Conservation (phyloP, 768 basidiomycete species). For the Pilatotrama ljubarskyi region DNA sequence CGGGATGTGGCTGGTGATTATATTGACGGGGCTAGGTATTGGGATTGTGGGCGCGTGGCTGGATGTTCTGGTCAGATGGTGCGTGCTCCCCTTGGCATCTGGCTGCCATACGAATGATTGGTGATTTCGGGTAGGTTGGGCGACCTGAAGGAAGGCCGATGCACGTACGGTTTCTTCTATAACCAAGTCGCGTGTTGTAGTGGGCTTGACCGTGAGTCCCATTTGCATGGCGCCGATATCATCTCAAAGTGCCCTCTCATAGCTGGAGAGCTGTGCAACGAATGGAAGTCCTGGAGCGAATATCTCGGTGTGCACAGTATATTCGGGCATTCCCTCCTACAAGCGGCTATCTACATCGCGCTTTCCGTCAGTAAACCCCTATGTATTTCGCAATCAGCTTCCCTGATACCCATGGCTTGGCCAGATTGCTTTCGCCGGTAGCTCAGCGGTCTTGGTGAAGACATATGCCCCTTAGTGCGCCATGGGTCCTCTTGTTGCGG, state of each 20-base stretch:
- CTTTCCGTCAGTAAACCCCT: slow-evolving; percentile 50
- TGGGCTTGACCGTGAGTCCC: slow-evolving; percentile 54
- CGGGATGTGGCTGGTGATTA: slow-evolving; percentile 67
- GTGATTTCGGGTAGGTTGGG: slow-evolving; percentile 50
- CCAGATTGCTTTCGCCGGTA: slow-evolving; percentile 62
- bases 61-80: slow-evolving; percentile 77
- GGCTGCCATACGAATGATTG: not conserved
- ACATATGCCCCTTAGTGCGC: slow-evolving; percentile 72
- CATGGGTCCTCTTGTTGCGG: not conserved
- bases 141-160: slow-evolving; percentile 68
- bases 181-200: slow-evolving; percentile 72
- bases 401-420: not conserved
- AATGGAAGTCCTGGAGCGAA: slow-evolving; percentile 72
- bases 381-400: not conserved
- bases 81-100: slow-evolving; percentile 10
- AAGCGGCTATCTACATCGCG: slow-evolving; percentile 62
- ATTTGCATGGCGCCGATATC: not conserved
- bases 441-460: slow-evolving; percentile 62
- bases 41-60: slow-evolving; percentile 71
- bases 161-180: slow-evolving; percentile 68
- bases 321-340: slow-evolving; percentile 61
- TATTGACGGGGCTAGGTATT: slow-evolving; percentile 64
- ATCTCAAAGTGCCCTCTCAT: not conserved
- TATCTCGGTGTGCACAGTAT: slow-evolving; percentile 54
- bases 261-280: slow-evolving; percentile 68